Evolutionary conservation across 1,139 yeast species (phyloP).

Genomic region (Pichia terricola): DNA sequence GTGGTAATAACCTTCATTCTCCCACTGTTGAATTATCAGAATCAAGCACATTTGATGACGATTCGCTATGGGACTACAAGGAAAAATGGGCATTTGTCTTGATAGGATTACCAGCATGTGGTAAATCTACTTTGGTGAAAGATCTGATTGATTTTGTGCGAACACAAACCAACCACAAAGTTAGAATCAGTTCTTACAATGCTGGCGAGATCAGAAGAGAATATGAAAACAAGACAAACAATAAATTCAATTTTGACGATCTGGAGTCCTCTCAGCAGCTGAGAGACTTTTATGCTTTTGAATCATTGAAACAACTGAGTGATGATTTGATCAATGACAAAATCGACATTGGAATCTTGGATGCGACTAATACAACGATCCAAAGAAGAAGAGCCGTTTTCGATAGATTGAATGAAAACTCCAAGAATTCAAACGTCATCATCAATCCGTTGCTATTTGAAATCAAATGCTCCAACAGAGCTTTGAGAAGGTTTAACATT

Average conservation of each 20-base stretch:
- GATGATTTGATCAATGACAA: slow-evolving; percentile 33
- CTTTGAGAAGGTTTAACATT: slow-evolving; percentile 44
- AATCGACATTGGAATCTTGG: slow-evolving; percentile 48
- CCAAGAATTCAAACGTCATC: slow-evolving; percentile 9
- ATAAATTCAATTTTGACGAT: slow-evolving; percentile 37
- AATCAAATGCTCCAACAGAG: slow-evolving; percentile 35
- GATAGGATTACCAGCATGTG: slow-evolving; percentile 66
- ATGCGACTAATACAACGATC: slow-evolving; percentile 60
- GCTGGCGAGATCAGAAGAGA: slow-evolving; percentile 46
- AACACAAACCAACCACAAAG: slow-evolving; percentile 23
- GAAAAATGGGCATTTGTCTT: slow-evolving; percentile 39
- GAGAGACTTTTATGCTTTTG: slow-evolving; percentile 51
- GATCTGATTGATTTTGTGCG: slow-evolving; percentile 37
- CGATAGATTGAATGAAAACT: slow-evolving; percentile 12
- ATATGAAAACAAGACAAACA: slow-evolving; percentile 14
- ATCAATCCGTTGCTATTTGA: slow-evolving; percentile 30
- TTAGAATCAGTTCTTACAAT: slow-evolving; percentile 35
- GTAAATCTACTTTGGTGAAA: slow-evolving; percentile 54
- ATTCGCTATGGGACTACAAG: slow-evolving; percentile 2
- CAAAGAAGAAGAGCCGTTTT: slow-evolving; percentile 30
- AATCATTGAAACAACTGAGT: slow-evolving; percentile 44
- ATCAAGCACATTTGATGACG: neutral
- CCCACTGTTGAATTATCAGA: neutral
- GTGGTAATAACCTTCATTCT: neutral
- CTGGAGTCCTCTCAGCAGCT: slow-evolving; percentile 25